These are phyloP conservation scores for Lyophyllum semitale DNA, from an alignment of 768 basidiomycete genomes.

Conservation along the genomic window DNA sequence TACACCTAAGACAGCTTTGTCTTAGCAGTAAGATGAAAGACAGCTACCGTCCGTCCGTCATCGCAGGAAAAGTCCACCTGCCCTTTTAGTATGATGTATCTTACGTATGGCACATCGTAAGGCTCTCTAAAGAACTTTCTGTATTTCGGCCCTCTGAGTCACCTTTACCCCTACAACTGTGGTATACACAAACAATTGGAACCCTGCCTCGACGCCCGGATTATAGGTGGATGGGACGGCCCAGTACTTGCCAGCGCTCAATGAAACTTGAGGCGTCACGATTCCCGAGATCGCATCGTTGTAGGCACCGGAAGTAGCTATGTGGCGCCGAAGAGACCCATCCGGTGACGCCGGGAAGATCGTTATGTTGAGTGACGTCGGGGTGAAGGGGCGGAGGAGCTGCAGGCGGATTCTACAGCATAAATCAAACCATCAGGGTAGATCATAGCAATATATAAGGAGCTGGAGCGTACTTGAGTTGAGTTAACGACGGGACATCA, in stretches of 20 bases:
- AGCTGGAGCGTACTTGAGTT: constrained; percentile 52
- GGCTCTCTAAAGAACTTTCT: no score
- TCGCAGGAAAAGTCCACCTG: no score
- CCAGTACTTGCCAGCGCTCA: constrained; percentile 68
- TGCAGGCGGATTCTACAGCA: constrained; percentile 68
- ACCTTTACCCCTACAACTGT: constrained; percentile 34
- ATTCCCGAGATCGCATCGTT: constrained; percentile 76
- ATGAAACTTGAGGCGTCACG: constrained; percentile 48
- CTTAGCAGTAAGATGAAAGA: neutral
- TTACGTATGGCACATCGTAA: no score
- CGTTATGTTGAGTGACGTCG: constrained; percentile 60
- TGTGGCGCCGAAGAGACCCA: constrained; percentile 35
- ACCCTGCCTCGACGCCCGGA: constrained; percentile 56
- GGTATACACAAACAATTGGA: constrained; percentile 64
- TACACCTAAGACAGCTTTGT: neutral
- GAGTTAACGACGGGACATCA: constrained; percentile 48
- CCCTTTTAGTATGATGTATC: no score
- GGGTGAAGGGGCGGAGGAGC: constrained; percentile 43
- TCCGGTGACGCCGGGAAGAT: constrained; percentile 43
- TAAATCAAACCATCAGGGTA: neutral
- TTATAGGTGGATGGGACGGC: constrained; percentile 74
- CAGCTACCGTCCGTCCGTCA: no score
- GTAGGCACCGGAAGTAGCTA: constrained; percentile 80
- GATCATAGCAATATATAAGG: neutral
- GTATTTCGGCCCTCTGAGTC: neutral